Evolutionary conservation across 805 yeast species (phyloP).

Genomic region (Tetrapisispora taiwanensis): DNA sequence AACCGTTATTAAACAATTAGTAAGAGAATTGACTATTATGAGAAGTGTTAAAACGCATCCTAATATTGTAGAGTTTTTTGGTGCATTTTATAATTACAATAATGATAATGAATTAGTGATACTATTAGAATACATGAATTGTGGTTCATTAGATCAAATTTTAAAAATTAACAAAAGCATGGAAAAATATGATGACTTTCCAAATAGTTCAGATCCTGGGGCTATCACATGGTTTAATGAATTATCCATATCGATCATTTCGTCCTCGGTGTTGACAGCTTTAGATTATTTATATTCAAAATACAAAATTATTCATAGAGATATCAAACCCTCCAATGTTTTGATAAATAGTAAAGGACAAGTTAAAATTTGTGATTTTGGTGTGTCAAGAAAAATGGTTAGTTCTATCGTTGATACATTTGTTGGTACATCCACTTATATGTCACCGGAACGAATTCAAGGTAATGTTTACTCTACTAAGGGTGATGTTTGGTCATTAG

Average conservation of each 20-base stretch:
- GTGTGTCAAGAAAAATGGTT: slow-evolving; percentile 84
- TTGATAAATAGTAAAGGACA: slow-evolving; percentile 78
- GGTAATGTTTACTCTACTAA: slow-evolving; percentile 91
- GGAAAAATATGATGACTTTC: background rate
- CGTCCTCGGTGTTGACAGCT: slow-evolving; percentile 71
- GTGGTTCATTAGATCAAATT: slow-evolving; percentile 83
- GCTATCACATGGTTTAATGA: slow-evolving; percentile 32
- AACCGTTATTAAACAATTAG: slow-evolving; percentile 44
- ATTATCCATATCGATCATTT: slow-evolving; percentile 58
- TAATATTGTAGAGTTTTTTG: slow-evolving; percentile 80
- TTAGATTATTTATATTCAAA: slow-evolving; percentile 68
- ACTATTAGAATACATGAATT: slow-evolving; percentile 93
- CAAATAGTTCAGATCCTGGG: background rate
- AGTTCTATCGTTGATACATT: slow-evolving; percentile 95
- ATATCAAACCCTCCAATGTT: slow-evolving; percentile 92
- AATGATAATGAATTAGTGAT: slow-evolving; percentile 60
- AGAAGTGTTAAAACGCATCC: slow-evolving; percentile 77
- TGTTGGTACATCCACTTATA: slow-evolving; percentile 95
- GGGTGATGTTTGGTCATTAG: slow-evolving; percentile 96
- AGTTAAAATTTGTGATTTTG: slow-evolving; percentile 91
- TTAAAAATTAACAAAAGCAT: slow-evolving; percentile 45
- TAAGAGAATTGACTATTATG: slow-evolving; percentile 80
- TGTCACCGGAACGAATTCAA: slow-evolving; percentile 96
- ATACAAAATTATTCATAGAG: slow-evolving; percentile 88
- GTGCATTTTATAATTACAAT: slow-evolving; percentile 61